Percentiles rank a stretch among this genome's conserved stretches.
These are phyloP conservation scores for Boletus mariae DNA, from an alignment of 1,284 basidiomycete genomes.

Conservation along the genomic window DNA sequence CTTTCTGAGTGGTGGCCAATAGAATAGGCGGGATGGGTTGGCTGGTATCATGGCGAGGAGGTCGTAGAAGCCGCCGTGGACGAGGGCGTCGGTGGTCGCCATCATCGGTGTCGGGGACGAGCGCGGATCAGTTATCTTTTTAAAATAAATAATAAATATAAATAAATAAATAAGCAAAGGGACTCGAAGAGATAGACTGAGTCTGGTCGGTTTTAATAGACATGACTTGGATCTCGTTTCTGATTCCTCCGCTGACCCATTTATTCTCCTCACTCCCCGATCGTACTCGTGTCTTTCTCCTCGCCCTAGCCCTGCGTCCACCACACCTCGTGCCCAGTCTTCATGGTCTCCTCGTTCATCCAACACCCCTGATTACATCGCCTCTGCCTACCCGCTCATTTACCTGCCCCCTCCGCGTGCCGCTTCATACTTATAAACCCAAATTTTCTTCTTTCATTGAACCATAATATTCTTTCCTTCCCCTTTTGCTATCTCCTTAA, in stretches of 20 bases:
- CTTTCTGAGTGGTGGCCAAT: conserved; percentile 54
- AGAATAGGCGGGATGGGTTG: conserved; percentile 3
- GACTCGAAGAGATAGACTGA: conserved; percentile 8
- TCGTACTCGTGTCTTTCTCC: conserved; percentile 34
- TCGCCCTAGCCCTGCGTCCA: conserved; percentile 39
- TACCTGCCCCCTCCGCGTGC: conserved; percentile 35
- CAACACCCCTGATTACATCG: conserved; percentile 42
- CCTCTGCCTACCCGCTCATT: conserved; percentile 37
- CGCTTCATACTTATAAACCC: conserved; percentile 46
- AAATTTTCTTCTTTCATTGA: conserved; percentile 41
- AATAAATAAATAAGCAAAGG: neutral
- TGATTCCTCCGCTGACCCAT: conserved; percentile 29
- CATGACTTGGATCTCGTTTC: conserved; percentile 22
- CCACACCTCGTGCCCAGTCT: conserved; percentile 47
- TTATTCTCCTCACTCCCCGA: conserved; percentile 26
- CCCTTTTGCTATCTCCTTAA: conserved; percentile 42
- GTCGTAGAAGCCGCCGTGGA: conserved; percentile 84
- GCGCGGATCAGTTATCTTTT: neutral
- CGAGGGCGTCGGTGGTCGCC: conserved; percentile 38
- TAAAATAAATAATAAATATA: neutral
- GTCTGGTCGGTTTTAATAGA: neutral
- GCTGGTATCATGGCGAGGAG: conserved; percentile 62
- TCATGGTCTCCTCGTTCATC: conserved; percentile 46
- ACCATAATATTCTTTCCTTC: conserved; percentile 52
- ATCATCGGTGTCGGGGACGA: neutral